These are phyloP conservation scores for Datisca glomerata DNA, from an alignment of 306 rosid genomes.

Conservation along the genomic window DNA sequence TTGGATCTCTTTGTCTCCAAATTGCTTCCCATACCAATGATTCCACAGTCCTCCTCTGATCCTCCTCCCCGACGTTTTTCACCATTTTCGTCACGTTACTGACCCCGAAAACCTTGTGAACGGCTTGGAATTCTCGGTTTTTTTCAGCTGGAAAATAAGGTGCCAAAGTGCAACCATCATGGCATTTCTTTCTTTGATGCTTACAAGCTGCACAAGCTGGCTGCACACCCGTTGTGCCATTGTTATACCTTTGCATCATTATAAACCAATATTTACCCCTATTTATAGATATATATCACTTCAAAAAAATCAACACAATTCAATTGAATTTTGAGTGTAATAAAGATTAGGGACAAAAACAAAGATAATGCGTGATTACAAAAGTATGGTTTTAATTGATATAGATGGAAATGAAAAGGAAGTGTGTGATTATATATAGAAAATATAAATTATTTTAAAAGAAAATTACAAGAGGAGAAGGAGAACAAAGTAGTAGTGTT, in stretches of 20 bases:
- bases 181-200: slow-evolving; percentile 77
- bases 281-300: neutral
- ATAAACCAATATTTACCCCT: neutral
- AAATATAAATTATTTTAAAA: neutral
- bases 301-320: neutral
- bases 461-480: slow-evolving; percentile 1
- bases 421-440: slow-evolving; percentile 28
- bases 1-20: slow-evolving; percentile 66
- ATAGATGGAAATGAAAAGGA: slow-evolving; percentile 17
- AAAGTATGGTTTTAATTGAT: neutral
- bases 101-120: slow-evolving; percentile 63
- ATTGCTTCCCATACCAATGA: slow-evolving; percentile 77
- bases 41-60: slow-evolving; percentile 37
- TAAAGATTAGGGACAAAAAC: neutral
- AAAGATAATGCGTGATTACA: neutral
- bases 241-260: slow-evolving; percentile 42
- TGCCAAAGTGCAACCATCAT: slow-evolving; percentile 39
- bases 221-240: slow-evolving; percentile 16
- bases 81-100: slow-evolving; percentile 69
- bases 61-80: slow-evolving; percentile 26
- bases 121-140: slow-evolving; percentile 51
- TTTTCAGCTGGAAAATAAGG: slow-evolving; percentile 56
- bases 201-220: slow-evolving; percentile 84
- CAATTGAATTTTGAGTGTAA: neutral
- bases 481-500: slow-evolving; percentile 9